phyloP scores from a whole-genome alignment of 495 filamentous ascomycete genomes.

The Delitschia confertaspora region DNA sequence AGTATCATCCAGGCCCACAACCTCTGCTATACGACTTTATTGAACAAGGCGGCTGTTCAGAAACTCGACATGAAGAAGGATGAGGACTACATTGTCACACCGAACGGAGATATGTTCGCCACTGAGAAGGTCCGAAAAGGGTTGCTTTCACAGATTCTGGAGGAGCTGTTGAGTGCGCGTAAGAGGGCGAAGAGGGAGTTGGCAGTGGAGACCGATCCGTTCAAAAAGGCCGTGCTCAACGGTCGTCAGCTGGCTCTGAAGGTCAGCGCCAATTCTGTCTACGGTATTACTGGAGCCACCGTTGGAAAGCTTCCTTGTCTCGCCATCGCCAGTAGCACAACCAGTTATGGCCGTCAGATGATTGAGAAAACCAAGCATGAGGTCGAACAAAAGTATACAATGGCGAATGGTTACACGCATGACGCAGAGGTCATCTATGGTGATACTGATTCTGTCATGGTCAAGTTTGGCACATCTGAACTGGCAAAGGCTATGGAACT shows the following conservation, averaged over 20 bases:
- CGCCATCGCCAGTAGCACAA: slow-evolving; percentile 91
- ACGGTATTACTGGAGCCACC: slow-evolving; percentile 92
- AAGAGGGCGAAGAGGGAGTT: slow-evolving; percentile 90
- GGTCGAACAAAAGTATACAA: slow-evolving; percentile 79
- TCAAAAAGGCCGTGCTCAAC: slow-evolving; percentile 96
- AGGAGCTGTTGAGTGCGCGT: slow-evolving; percentile 79
- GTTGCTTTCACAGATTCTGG: slow-evolving; percentile 85
- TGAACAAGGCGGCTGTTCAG: slow-evolving; percentile 73
- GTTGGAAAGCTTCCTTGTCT: slow-evolving; percentile 94
- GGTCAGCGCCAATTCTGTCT: slow-evolving; percentile 95
- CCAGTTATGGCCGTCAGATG: slow-evolving; percentile 93
- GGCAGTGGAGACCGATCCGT: slow-evolving; percentile 83
- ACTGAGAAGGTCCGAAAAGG: slow-evolving; percentile 85
- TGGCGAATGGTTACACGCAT: slow-evolving; percentile 87
- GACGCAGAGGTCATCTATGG: slow-evolving; percentile 96
- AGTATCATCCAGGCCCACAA: slow-evolving; percentile 99
- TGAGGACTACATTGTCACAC: slow-evolving; percentile 92
- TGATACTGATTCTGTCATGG: slow-evolving; percentile 99
- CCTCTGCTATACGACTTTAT: slow-evolving; percentile 90
- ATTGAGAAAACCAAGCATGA: slow-evolving; percentile 94
- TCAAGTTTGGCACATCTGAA: slow-evolving; percentile 87
- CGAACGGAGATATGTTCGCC: slow-evolving; percentile 87
- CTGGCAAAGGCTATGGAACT: slow-evolving; percentile 85
- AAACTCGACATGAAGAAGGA: slow-evolving; percentile 65
- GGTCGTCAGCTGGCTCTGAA: slow-evolving; percentile 96